Evolutionary conservation across 2,329 filamentous ascomycete genomes (phyloP), one percentile per base, ranked within the genome.

Genomic region (Talaromyces sp.): DNA sequence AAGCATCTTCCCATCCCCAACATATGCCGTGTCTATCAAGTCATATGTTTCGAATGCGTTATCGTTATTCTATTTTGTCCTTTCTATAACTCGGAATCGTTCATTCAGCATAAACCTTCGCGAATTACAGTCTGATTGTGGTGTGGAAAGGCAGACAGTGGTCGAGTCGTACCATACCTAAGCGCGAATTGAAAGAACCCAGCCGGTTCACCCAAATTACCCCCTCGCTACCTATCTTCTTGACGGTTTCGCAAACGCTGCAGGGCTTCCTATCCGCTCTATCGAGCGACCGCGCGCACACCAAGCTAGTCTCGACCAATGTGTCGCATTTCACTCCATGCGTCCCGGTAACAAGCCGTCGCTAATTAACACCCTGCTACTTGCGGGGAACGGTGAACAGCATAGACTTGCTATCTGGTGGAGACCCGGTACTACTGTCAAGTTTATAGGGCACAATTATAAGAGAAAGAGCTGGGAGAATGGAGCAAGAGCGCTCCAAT

Each of bases 401-500:
- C 63, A 59, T 61, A 59, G 39, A 41, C 39, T 43, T 22, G 28
- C 39, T 31, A 25, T 43, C 17, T 31, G 35, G 22, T 25, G 31
- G 28, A 31, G n/a, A 21, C 22, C 17, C 21, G 41, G 25, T 33
- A 52, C 25, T 19, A 37, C 22, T 33, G 19, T 36, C 13, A 7
- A 40, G 21, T 28, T 19, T 37, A 56, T 35, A 43, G 45, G 45
- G 33, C 13, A 28, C 15, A 35, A 39, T 2, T 17, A 17, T 40
- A 39, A n/a, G 36, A 52, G 33, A 40, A 31, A 52, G 46, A 54
- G 39, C 25, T 15, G 19, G 53, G 19, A 60, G 21, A 48, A 76
- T 77, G 74, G 74, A 76, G 62, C 63, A 71, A 63, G 74, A 75
- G 61, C 69, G 71, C 64, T 66, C 70, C 54, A 74, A 75, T 69